phyloP scores from a whole-genome alignment of 2,329 filamentous ascomycete genomes.

The Trichoderma oligosporum region DNA sequence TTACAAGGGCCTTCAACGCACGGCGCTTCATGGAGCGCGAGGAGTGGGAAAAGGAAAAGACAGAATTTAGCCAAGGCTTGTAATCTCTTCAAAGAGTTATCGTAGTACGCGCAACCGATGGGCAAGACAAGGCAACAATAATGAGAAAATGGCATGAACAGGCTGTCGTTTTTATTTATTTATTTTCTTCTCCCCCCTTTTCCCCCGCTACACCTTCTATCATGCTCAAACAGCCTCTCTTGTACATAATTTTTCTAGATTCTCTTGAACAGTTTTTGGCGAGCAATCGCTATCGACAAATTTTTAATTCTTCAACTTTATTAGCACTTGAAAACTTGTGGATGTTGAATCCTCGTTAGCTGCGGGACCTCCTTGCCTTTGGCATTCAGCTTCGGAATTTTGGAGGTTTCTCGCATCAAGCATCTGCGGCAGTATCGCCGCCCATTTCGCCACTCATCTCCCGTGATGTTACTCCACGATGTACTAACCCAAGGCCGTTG shows the following conservation, averaged over 20 bases:
- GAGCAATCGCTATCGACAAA: background rate
- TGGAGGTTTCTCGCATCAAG: conserved; percentile 20
- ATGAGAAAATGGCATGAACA: no score
- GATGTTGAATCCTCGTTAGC: conserved; percentile 22
- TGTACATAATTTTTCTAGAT: background rate
- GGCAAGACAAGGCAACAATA: background rate
- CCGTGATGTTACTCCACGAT: conserved; percentile 49
- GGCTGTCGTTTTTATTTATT: background rate
- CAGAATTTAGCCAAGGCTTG: no score
- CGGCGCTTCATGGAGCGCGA: conserved; percentile 58
- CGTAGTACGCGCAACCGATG: conserved; percentile 24
- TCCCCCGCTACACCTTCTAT: background rate
- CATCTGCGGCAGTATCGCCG: conserved; percentile 47
- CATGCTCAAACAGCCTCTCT: background rate
- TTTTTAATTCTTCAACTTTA: background rate
- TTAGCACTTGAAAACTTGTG: background rate
- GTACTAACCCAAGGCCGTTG: conserved; percentile 23
- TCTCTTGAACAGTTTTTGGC: background rate
- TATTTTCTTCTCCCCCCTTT: background rate
- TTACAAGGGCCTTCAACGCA: conserved; percentile 64
- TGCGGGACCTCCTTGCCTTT: background rate
- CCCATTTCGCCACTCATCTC: conserved; percentile 60
- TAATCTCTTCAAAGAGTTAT: conserved; percentile 45
- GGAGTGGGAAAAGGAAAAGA: conserved; percentile 68
- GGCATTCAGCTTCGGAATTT: background rate